Base-by-base conservation (phyloP, 208 protist species). In the Crithidia sp. region DNA sequence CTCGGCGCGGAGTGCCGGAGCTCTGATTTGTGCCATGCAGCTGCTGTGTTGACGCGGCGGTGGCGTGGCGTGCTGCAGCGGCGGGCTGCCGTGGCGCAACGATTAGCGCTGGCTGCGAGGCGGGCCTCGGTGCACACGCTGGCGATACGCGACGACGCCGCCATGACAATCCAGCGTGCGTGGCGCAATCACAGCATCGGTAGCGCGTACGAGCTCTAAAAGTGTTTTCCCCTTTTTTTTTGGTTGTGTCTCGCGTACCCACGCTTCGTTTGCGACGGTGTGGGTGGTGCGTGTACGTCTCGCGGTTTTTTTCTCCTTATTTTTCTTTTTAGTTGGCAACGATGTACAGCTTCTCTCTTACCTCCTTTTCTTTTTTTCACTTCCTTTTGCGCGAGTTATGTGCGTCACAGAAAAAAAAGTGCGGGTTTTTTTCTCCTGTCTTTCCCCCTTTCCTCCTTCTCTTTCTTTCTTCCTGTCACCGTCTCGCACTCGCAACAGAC, bases 121-220 rank as follows among this genome's bases (percentile, higher is more conserved):
- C 57, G 63, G 9, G 47, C 62, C 39, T 56, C 52, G 14, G 39
- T 67, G n/a, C 77, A 64, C 12, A 13, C 39, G 8, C 16, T 64
- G 5, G 36, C 36, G 14, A 50, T 83, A 45, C 44, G 60, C n/a
- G 50, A 36, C 4, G 88, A 93, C 61, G 88, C 88, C 3, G 84
- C 80, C 3, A 43, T 71, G 17, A 86, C 86, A 0, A 89, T 93
- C 54, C 79, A 93, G 53, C 76, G 77, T 0, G 66, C 81, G 10
- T 93, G 88, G 88, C 71, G 80, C 17, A 70, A 41, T 6, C 19
- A 53, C 5, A 3, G 6, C 7, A 14, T 44, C 12, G 45, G 6
- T 16, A 61, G 57, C 12, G 12, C 28, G 57, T 61, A n/a, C 40
- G 12, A 39, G 7, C 16, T 37, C 16, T 58, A 2, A 58, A 58